These are phyloP conservation scores for Trametes hirsuta DNA, from an alignment of 1,284 basidiomycete species.

Conservation along the genomic window DNA sequence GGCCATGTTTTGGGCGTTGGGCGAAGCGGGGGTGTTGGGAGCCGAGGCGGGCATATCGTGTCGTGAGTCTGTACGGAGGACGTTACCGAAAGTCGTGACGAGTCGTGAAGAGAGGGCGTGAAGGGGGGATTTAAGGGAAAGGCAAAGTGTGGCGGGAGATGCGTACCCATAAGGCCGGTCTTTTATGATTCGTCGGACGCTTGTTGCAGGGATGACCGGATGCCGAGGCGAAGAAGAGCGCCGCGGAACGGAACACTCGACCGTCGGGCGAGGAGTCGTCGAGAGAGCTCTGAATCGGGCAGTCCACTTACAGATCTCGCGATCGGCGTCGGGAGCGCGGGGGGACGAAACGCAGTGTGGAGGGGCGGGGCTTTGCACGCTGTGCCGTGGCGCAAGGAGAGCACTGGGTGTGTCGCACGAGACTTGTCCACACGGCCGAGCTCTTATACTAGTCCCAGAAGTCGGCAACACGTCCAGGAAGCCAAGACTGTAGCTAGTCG, in stretches of 20 bases:
- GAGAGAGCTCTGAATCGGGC: neutral
- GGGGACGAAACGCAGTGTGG: too few species aligned
- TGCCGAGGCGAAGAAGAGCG: slow-evolving; percentile 4
- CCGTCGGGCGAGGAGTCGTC: neutral
- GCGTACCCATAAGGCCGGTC: slow-evolving; percentile 7
- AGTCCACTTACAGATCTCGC: too few species aligned
- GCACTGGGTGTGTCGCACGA: too few species aligned
- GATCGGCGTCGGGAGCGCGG: too few species aligned
- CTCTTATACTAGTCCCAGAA: too few species aligned
- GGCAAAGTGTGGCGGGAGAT: neutral
- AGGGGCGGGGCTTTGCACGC: too few species aligned
- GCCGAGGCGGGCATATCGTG: slow-evolving; percentile 11
- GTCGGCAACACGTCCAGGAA: neutral
- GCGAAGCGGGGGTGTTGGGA: neutral
- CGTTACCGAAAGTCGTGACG: slow-evolving; percentile 12
- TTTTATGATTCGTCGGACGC: slow-evolving; percentile 15
- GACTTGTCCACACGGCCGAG: too few species aligned
- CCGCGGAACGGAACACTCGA: slow-evolving; percentile 3
- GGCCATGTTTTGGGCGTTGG: neutral
- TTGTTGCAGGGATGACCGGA: slow-evolving; percentile 11
- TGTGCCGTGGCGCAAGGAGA: too few species aligned
- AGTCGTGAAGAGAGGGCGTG: slow-evolving; percentile 12
- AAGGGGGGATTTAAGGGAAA: slow-evolving; percentile 10
- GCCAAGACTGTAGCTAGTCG: neutral
- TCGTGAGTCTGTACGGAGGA: slow-evolving; percentile 10